Evolutionary conservation across 768 basidiomycete genomes (phyloP).

Genomic region (Lentinula lateritia): DNA sequence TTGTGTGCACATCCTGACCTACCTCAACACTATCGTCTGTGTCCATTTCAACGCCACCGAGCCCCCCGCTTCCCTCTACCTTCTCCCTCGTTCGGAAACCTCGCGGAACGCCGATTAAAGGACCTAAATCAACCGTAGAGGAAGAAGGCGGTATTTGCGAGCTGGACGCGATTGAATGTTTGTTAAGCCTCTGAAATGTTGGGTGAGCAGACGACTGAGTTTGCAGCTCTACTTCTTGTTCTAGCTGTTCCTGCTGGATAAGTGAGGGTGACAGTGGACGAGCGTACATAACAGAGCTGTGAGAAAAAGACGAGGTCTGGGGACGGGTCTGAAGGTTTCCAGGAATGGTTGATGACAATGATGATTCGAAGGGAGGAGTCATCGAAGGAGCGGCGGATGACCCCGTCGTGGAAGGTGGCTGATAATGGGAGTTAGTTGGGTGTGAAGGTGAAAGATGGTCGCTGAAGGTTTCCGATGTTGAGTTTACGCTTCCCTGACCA

Average conservation of each 20-base stretch:
- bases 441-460: neutral
- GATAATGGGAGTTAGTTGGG: neutral
- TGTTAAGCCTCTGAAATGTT: too few relatives aligned
- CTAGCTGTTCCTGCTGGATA: neutral
- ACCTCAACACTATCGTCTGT: neutral
- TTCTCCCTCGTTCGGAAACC: conserved; percentile 61
- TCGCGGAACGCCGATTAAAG: conserved; percentile 52
- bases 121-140: conserved; percentile 45
- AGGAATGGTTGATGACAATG: too few relatives aligned
- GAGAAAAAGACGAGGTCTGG: neutral
- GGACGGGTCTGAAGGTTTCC: neutral
- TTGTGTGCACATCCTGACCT: neutral
- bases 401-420: neutral
- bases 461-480: neutral
- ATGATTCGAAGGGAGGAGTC: too few relatives aligned
- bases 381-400: too few relatives aligned
- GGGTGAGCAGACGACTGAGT: neutral
- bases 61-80: conserved; percentile 51
- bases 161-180: neutral
- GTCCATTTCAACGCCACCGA: conserved; percentile 35
- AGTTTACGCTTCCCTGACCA: neutral
- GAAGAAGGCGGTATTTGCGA: neutral
- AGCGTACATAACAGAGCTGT: neutral
- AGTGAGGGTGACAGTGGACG: neutral
- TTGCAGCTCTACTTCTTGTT: neutral